phyloP scores from a whole-genome alignment of 139 green algal species.

The Chlorella sp. region DNA sequence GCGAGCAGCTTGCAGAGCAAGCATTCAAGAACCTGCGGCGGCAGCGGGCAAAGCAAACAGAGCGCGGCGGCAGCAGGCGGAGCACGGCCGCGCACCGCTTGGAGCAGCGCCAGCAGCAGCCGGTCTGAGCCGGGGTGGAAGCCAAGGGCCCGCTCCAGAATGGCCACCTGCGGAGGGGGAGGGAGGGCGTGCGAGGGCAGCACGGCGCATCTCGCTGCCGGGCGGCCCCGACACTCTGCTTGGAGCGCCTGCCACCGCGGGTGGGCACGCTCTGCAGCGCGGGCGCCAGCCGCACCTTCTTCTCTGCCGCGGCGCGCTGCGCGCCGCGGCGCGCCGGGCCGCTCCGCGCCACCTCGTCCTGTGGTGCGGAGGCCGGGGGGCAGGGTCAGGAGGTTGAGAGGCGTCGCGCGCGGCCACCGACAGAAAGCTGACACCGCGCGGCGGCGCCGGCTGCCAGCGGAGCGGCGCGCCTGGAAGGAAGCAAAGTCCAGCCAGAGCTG shows the following conservation, averaged over 20 bases:
- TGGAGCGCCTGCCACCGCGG: too few species aligned
- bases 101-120: conserved; percentile 74
- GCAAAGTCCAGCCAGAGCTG: conserved; percentile 87
- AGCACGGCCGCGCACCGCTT: conserved; percentile 34
- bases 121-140: conserved; percentile 63
- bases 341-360: conserved; percentile 38
- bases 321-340: conserved; percentile 20
- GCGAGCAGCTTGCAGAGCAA: neutral
- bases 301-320: conserved; percentile 62
- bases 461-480: conserved; percentile 64
- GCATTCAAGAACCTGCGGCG: too few species aligned
- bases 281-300: too few species aligned
- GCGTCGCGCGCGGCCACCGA: too few species aligned
- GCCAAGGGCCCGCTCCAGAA: conserved; percentile 67
- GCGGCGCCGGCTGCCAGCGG: neutral
- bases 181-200: too few species aligned
- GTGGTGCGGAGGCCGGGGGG: neutral
- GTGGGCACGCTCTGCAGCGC: too few species aligned
- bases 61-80: too few species aligned
- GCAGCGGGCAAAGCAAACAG: neutral
- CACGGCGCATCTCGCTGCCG: too few species aligned
- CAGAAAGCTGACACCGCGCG: neutral
- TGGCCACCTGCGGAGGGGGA: too few species aligned
- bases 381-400: too few species aligned
- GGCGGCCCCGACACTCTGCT: too few species aligned